Percentiles rank a stretch among this genome's conserved stretches.
Evolutionary conservation across 108 stramenopile species (phyloP).

Genomic region (Poteriospumella lacustris): DNA sequence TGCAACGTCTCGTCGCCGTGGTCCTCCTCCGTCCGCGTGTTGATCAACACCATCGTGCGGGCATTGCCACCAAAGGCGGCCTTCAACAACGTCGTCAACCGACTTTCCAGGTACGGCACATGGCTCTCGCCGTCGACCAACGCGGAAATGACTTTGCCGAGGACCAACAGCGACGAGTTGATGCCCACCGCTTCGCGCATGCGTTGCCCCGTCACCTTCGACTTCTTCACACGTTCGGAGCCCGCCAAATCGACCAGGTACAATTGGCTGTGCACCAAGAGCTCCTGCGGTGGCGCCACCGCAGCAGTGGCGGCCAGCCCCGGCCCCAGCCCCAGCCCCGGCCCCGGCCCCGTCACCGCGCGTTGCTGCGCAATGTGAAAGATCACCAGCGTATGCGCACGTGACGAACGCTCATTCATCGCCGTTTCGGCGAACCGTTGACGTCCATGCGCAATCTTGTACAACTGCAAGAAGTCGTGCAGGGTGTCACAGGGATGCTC

Average conservation of each 20-base stretch:
- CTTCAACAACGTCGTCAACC: conserved; percentile 17
- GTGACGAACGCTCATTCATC: conserved; percentile 38
- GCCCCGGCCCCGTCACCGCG: too few species aligned
- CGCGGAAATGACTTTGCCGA: background rate
- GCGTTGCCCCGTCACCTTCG: background rate
- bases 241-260: conserved; percentile 27
- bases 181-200: conserved; percentile 19
- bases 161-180: conserved; percentile 22
- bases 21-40: background rate
- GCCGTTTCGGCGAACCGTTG: conserved; percentile 33
- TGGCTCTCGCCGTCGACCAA: background rate
- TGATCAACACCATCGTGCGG: background rate
- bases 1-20: conserved; percentile 4
- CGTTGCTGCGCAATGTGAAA: conserved; percentile 24
- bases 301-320: too few species aligned
- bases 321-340: too few species aligned
- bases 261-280: background rate
- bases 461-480: background rate
- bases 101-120: conserved; percentile 12
- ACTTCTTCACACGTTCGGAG: conserved; percentile 18
- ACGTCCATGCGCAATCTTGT: background rate
- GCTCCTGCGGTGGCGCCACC: too few species aligned
- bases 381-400: conserved; percentile 29
- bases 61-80: conserved; percentile 20
- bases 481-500: background rate